Evolutionary conservation across 2,329 filamentous ascomycete species (phyloP).

Genomic region (Colletotrichum tamarilloi): DNA sequence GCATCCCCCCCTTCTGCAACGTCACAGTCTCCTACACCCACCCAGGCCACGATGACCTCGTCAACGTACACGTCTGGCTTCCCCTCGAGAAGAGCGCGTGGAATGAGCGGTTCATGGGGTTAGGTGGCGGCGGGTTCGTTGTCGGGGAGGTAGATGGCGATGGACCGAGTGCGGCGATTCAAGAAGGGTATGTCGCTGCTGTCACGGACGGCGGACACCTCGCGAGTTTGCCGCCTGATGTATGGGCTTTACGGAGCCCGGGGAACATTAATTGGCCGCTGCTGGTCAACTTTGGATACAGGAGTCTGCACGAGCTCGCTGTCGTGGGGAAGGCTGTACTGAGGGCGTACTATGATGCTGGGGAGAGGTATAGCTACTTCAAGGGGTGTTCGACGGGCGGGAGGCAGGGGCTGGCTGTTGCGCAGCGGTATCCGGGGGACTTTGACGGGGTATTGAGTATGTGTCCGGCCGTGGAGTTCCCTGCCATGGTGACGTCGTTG

Average conservation of each 20-base stretch:
- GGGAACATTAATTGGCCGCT: slow-evolving; percentile 26
- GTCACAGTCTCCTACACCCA: slow-evolving; percentile 34
- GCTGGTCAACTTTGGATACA: slow-evolving; percentile 12
- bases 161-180: slow-evolving; percentile 44
- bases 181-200: slow-evolving; percentile 42
- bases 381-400: slow-evolving; percentile 70
- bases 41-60: background rate
- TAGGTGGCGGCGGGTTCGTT: slow-evolving; percentile 35
- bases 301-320: slow-evolving; percentile 46
- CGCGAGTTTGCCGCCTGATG: background rate
- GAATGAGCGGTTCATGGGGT: slow-evolving; percentile 34
- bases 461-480: slow-evolving; percentile 49
- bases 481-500: slow-evolving; percentile 2
- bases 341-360: slow-evolving; percentile 55
- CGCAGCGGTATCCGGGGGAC: slow-evolving; percentile 65
- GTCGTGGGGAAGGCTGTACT: slow-evolving; percentile 60
- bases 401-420: slow-evolving; percentile 65
- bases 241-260: slow-evolving; percentile 34
- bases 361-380: slow-evolving; percentile 60
- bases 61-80: slow-evolving; percentile 34
- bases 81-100: slow-evolving; percentile 21
- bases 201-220: slow-evolving; percentile 40
- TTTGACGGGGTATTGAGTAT: slow-evolving; percentile 69
- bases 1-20: slow-evolving; percentile 34
- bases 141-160: background rate